A percentile compares a stretch with the other conserved stretches of the same genome.
phyloP scores from a whole-genome alignment of 345 rosid genomes.

The Geranium brycei region DNA sequence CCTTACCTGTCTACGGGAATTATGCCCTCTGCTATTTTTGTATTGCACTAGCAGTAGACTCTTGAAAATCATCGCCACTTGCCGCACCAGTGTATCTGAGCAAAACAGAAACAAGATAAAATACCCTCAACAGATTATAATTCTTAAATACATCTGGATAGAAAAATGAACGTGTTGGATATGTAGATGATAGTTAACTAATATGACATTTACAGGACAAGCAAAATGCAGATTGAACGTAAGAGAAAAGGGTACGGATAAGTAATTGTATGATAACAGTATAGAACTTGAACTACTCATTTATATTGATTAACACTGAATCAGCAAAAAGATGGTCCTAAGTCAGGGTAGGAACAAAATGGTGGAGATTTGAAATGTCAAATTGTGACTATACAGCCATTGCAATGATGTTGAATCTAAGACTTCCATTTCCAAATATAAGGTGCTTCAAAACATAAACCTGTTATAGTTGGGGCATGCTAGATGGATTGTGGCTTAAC shows the following conservation, averaged over 20 bases:
- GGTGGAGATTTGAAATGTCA: no score
- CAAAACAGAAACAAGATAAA: constrained; percentile 4
- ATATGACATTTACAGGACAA: not conserved
- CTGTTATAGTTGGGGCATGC: no score
- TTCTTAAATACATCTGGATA: not conserved
- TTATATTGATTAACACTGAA: not conserved
- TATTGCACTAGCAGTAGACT: constrained; percentile 40
- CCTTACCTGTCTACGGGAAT: constrained; percentile 43
- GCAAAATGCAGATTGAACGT: no score
- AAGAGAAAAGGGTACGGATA: not conserved
- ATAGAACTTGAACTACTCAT: no score
- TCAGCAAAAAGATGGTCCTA: not conserved
- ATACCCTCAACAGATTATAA: not conserved
- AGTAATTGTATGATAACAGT: not conserved
- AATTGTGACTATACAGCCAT: no score
- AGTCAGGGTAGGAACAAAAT: no score
- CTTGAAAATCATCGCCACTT: constrained; percentile 42
- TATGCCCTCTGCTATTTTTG: constrained; percentile 40
- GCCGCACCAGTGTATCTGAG: constrained; percentile 49
- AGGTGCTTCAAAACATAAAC: no score
- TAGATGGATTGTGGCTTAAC: no score
- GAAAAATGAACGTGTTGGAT: not conserved
- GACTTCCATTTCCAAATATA: no score
- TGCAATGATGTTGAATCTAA: no score
- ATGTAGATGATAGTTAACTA: not conserved